Percentiles rank a stretch among this genome's conserved stretches.
Conservation (phyloP, 768 basidiomycete genomes). For the Cyclocybe aegerita region DNA sequence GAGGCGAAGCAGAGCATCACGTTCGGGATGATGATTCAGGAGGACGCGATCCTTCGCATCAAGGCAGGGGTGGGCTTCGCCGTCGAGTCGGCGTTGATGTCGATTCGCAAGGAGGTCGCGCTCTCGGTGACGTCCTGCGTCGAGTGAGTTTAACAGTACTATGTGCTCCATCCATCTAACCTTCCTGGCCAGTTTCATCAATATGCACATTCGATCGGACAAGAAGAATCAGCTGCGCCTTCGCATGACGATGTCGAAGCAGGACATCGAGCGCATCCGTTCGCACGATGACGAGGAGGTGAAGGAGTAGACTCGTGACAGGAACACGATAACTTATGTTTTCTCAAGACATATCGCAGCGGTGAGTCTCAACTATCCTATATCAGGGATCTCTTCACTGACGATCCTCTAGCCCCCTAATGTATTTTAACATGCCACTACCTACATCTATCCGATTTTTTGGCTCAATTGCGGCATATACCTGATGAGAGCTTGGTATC, state of each 20-base stretch:
- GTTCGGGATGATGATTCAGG: not conserved
- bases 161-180: not conserved
- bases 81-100: constrained; percentile 2
- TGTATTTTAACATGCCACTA: no score
- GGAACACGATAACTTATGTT: no score
- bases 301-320: no score
- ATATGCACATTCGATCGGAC: constrained; percentile 10
- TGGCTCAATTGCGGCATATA: no score
- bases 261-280: not conserved
- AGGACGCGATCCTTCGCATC: not conserved
- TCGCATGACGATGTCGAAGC: constrained; percentile 4
- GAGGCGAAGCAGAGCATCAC: not conserved
- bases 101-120: not conserved
- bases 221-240: constrained; percentile 11
- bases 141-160: constrained; percentile 2
- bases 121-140: not conserved
- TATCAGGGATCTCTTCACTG: no score
- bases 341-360: no score
- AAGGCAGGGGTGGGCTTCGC: not conserved
- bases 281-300: no score
- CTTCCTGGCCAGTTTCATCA: constrained; percentile 9
- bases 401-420: no score
- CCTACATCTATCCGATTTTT: no score
- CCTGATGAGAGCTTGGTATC: no score
- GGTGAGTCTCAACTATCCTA: no score